Conservation (phyloP, 371 early-diverging fungal genomes). For the Mortierella sp. region DNA sequence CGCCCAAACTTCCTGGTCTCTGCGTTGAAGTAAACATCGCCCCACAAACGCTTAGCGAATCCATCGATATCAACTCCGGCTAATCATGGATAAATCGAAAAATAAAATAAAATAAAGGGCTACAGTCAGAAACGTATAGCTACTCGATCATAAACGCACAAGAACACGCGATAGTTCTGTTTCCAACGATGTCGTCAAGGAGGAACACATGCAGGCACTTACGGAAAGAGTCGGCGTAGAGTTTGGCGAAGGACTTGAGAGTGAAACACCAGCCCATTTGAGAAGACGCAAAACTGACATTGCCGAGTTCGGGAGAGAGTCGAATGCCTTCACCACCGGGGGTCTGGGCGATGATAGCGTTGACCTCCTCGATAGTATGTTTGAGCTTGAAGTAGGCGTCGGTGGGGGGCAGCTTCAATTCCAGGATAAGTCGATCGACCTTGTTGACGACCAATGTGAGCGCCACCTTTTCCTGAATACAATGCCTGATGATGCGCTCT, state of each 20-base stretch:
- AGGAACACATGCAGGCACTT: slow-evolving; percentile 20
- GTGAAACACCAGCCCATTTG: slow-evolving; percentile 97
- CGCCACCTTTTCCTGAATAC: slow-evolving; percentile 84
- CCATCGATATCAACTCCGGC: slow-evolving; percentile 80
- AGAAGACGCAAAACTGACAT: slow-evolving; percentile 96
- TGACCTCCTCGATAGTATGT: slow-evolving; percentile 97
- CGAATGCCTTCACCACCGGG: slow-evolving; percentile 63
- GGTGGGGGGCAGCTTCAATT: slow-evolving; percentile 94
- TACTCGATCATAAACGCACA: neutral
- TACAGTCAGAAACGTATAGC: neutral
- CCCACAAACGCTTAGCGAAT: slow-evolving; percentile 97
- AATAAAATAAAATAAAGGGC: neutral
- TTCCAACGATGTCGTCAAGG: neutral
- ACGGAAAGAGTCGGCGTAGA: slow-evolving; percentile 87
- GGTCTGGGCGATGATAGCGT: slow-evolving; percentile 79
- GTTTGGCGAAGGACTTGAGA: slow-evolving; percentile 91
- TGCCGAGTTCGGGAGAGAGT: slow-evolving; percentile 94
- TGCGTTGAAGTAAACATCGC: slow-evolving; percentile 93
- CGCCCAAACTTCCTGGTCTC: slow-evolving; percentile 86
- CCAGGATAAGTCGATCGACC: slow-evolving; percentile 95
- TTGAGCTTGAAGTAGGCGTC: slow-evolving; percentile 97
- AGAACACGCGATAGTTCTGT: neutral
- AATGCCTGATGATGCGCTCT: slow-evolving; percentile 88
- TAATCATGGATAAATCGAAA: slow-evolving; percentile 6
- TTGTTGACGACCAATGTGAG: slow-evolving; percentile 95